Evolutionary conservation across 768 basidiomycete genomes (phyloP), one percentile per base, ranked within the genome.

Genomic region (Pleurotus cornucopiae): DNA sequence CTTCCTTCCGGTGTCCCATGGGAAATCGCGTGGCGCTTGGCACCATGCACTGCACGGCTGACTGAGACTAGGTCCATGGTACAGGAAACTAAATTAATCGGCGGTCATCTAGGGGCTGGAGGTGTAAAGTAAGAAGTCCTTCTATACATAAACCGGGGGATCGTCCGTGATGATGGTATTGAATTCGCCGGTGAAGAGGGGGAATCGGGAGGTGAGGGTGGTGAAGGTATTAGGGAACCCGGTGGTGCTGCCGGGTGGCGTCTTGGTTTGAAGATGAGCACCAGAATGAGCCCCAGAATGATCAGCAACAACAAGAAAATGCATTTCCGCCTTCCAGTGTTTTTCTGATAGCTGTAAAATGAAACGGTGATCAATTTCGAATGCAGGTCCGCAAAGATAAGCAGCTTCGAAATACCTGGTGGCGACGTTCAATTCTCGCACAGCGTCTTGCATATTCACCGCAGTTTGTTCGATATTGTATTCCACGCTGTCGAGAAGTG

Each of bases 391-490:
- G 53, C 53, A 39, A 34, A 60, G 23, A 58, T 46, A 53, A 25
- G 51, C n/a, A 49, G 56, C 30, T 34, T n/a, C 45, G 46, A 21
- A 74, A 86, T 66, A 93, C 93, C 78, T 77, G 54, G 89, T 90
- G 4, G 97, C 97, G 12, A 83, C 76, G 55, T 87, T 76, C 48
- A 99, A 76, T 62, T 97, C 94, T 64, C 84, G 82, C 38, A 89
- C 94, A 18, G 94, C 93, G 45, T 91, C 90, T 55, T 85, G 71
- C 67, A 95, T 79, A 51, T 92, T 84, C 30, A 82, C 81, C 14
- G 88, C 88, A 4, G 95, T 91, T 69, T 91, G 88, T 69, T 98
- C 94, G 52, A 99, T 90, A 68, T 99, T 99, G 73, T 93, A 99
- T 71, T 99, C 97, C 55, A 98, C 82, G 38, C 92, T 94, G 71